These are phyloP conservation scores for Avena sativa DNA, from an alignment of 176 grass and related monocot species.

Conservation along the genomic window DNA sequence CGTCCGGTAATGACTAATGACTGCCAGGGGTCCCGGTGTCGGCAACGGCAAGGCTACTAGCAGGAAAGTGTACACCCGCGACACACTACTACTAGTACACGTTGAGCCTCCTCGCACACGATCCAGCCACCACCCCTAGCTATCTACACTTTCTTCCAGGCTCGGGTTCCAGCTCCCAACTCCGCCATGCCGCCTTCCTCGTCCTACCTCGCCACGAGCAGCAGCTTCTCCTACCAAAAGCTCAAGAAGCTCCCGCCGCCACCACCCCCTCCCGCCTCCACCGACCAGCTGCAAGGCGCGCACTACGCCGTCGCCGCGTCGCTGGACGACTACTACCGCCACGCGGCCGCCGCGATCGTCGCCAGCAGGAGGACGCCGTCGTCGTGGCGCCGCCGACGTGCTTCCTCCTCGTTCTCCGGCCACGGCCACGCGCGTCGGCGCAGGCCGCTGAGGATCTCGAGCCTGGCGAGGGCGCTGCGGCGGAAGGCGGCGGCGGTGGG, in stretches of 20 bases:
- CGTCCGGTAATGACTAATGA: background rate
- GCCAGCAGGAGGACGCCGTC: conserved; percentile 3
- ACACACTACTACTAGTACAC: background rate
- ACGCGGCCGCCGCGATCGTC: conserved; percentile 4
- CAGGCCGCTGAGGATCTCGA: conserved; percentile 51
- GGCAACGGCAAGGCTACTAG: background rate
- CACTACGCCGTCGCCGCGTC: background rate
- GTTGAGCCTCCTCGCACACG: background rate
- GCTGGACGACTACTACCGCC: conserved; percentile 13
- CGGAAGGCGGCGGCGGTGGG: conserved; percentile 58
- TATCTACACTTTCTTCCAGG: background rate
- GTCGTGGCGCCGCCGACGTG: background rate
- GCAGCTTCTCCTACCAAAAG: conserved; percentile 53
- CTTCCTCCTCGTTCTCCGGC: background rate
- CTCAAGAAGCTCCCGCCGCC: conserved; percentile 48
- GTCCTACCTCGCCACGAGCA: conserved; percentile 27
- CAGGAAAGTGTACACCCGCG: background rate
- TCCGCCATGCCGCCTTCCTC: background rate
- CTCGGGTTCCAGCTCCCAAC: no score
- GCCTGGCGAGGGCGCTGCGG: conserved; percentile 53
- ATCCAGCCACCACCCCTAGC: background rate
- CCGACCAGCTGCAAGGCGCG: background rate
- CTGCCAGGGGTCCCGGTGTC: background rate
- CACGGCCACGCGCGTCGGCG: no score
- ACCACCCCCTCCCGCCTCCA: background rate